These are phyloP conservation scores for Dictyostelium gargantuum DNA, from an alignment of 208 protist species.

Conservation along the genomic window DNA sequence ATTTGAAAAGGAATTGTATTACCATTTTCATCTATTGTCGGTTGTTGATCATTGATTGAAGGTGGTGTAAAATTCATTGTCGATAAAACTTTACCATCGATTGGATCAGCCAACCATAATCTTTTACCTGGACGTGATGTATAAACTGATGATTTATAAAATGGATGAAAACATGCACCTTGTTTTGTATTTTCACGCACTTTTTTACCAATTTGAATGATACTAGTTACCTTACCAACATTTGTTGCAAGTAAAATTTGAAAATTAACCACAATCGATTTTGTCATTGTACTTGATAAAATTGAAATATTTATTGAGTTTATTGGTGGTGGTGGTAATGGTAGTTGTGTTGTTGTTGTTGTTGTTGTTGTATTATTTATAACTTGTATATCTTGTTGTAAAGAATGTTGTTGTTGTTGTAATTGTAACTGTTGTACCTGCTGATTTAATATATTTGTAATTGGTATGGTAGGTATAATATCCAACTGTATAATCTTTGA, in stretches of 20 bases:
- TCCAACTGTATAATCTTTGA: neutral
- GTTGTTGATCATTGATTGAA: neutral
- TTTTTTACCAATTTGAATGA: conserved; percentile 37
- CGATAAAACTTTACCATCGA: conserved; percentile 22
- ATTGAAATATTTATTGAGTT: neutral
- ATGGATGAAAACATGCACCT: conserved; percentile 56
- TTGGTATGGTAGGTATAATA: neutral
- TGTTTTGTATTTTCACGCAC: conserved; percentile 44
- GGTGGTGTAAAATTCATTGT: conserved; percentile 48
- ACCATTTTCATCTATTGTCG: neutral
- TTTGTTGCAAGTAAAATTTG: neutral
- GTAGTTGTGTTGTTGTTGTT: neutral
- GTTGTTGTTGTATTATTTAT: neutral
- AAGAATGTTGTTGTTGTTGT: neutral
- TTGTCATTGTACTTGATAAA: neutral
- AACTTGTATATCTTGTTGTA: neutral
- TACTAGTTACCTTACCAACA: neutral
- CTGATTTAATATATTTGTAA: too few species aligned
- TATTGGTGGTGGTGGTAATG: neutral
- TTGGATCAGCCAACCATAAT: conserved; percentile 30
- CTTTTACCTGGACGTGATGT: conserved; percentile 11
- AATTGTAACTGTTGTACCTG: neutral
- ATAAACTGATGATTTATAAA: neutral
- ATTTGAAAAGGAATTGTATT: too few species aligned
- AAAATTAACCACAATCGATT: conserved; percentile 7